Evolutionary conservation across 2,329 filamentous ascomycete species (phyloP).

Genomic region (Monosporascus ibericus): DNA sequence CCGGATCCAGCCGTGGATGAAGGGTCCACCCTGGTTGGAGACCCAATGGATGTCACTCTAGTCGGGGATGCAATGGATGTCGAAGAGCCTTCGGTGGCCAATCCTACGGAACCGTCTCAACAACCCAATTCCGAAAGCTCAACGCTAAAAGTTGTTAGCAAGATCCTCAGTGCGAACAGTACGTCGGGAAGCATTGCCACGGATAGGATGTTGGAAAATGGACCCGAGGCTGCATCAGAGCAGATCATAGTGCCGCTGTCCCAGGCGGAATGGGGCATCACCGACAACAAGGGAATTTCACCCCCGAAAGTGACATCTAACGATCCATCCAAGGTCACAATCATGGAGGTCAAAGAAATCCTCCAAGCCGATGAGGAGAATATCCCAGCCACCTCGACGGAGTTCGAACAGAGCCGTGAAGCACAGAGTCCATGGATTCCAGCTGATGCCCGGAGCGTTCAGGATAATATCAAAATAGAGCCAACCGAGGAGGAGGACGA

Average conservation of each 20-base stretch:
- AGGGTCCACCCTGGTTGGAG: slow-evolving; percentile 15
- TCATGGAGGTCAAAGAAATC: slow-evolving; percentile 2
- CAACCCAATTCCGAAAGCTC: not conserved
- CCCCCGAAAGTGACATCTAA: slow-evolving; percentile 1
- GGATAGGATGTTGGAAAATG: not conserved
- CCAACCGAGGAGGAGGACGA: slow-evolving; percentile 5
- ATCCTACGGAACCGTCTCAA: not conserved
- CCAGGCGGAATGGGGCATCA: slow-evolving; percentile 9
- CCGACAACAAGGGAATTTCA: not conserved
- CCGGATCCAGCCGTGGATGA: slow-evolving; percentile 10
- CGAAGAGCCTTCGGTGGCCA: slow-evolving; percentile 1
- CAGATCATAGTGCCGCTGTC: slow-evolving; percentile 9
- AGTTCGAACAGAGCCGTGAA: not conserved
- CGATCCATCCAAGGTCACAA: not conserved
- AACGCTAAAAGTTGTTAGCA: not conserved
- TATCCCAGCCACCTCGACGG: not conserved
- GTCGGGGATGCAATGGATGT: slow-evolving; percentile 15
- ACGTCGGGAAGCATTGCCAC: not conserved
- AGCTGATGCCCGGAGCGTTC: slow-evolving; percentile 4
- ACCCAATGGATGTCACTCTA: slow-evolving; percentile 16
- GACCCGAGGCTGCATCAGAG: slow-evolving; percentile 6
- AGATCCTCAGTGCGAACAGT: not conserved
- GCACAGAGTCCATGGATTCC: slow-evolving; percentile 23
- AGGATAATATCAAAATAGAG: slow-evolving; percentile 9
- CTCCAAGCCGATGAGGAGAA: not conserved